phyloP scores from a whole-genome alignment of 2,329 filamentous ascomycete genomes.

The Fusarium oligoseptatum region DNA sequence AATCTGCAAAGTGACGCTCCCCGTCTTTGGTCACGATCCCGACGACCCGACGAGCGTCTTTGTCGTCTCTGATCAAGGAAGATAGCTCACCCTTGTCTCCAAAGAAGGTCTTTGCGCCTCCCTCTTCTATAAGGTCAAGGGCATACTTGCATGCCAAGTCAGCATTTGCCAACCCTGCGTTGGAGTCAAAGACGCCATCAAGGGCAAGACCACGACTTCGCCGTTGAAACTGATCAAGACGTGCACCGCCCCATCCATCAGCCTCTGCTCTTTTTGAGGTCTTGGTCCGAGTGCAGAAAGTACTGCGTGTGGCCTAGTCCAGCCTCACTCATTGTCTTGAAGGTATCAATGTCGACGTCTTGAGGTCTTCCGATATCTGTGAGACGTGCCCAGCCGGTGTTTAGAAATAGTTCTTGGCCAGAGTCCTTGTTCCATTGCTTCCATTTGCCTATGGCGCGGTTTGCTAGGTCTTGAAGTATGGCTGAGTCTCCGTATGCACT shows the following conservation, averaged over 20 bases:
- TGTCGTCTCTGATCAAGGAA: conserved; percentile 5
- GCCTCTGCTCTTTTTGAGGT: not conserved
- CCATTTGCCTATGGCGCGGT: conserved; percentile 4
- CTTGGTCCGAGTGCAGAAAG: not conserved
- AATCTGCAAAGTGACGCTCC: not conserved
- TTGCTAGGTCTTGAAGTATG: conserved; percentile 1
- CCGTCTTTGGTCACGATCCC: not conserved
- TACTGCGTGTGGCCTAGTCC: not conserved
- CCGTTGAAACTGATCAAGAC: not conserved
- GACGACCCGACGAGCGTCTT: not conserved
- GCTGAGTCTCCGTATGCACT: conserved; percentile 1
- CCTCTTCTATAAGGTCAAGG: not conserved
- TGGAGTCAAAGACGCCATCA: conserved; percentile 6
- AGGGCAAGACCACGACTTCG: not conserved
- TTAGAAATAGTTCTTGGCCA: not conserved
- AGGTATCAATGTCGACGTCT: conserved; percentile 1
- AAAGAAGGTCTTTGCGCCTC: not conserved
- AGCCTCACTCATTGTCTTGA: not conserved
- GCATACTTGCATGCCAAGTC: conserved; percentile 5
- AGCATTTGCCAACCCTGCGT: not conserved
- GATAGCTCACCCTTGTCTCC: not conserved
- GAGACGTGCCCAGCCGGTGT: not conserved
- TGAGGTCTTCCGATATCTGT: not conserved
- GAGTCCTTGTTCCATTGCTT: conserved; percentile 1
- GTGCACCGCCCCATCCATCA: not conserved